These are phyloP conservation scores for Pinus albicaulis DNA, from an alignment of 75 land plant species.

Conservation along the genomic window DNA sequence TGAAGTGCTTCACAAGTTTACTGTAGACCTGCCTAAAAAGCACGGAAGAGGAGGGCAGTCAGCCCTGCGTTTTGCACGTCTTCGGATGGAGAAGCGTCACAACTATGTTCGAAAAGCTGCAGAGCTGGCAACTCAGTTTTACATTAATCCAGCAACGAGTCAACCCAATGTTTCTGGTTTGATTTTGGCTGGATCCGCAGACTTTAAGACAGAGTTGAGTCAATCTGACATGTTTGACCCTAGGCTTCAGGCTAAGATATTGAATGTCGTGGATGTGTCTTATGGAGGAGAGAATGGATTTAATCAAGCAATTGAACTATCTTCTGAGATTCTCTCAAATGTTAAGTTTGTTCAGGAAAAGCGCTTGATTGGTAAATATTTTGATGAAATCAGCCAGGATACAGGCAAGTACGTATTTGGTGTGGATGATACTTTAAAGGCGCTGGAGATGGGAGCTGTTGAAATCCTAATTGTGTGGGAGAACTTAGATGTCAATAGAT, in stretches of 20 bases:
- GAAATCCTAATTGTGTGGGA: constrained; percentile 34
- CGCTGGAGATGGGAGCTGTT: constrained; percentile 74
- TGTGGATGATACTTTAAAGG: constrained; percentile 54
- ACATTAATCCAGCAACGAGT: constrained; percentile 71
- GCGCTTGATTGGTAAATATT: constrained; percentile 58
- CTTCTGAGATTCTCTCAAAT: constrained; percentile 56
- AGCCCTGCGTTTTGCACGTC: constrained; percentile 62
- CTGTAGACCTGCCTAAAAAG: constrained; percentile 51
- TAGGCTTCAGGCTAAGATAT: constrained; percentile 64
- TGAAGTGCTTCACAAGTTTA: constrained; percentile 63
- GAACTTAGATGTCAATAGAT: constrained; percentile 52
- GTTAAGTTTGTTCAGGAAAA: constrained; percentile 75
- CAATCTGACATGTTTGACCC: constrained; percentile 89
- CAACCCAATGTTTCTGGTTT: constrained; percentile 49
- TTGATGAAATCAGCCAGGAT: constrained; percentile 70
- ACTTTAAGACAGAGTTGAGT: constrained; percentile 69
- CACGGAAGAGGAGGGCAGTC: constrained; percentile 86
- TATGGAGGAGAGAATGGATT: constrained; percentile 71
- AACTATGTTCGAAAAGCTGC: constrained; percentile 73
- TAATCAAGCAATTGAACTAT: constrained; percentile 63
- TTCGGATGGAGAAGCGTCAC: constrained; percentile 74
- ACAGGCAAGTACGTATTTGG: constrained; percentile 74
- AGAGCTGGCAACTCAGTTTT: constrained; percentile 53
- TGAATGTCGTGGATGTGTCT: constrained; percentile 69
- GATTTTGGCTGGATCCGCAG: constrained; percentile 49